Evolutionary conservation across 2,329 filamentous ascomycete species (phyloP), one percentile per base, ranked within the genome.

Genomic region (Sclerotinia spermophila): DNA sequence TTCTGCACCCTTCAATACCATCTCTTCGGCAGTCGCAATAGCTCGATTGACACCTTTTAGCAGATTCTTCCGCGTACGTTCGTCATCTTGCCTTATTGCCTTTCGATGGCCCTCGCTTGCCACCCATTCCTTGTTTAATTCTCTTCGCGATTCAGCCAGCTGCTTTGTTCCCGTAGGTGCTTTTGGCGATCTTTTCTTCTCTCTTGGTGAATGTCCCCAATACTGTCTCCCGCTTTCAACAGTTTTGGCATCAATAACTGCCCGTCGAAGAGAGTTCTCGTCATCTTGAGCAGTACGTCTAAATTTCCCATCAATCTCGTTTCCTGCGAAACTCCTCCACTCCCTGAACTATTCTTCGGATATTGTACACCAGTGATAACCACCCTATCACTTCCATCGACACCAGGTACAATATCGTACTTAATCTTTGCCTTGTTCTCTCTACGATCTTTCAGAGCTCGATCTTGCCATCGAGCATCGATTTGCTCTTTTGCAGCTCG

Each of bases 401-500:
- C 5, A 21, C 60, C 30, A 27, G 21, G 21, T 35, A 38, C n/a
- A 19, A 38, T 35, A 30, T 33, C 19, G 5, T 24, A 21, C 5
- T 40, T 27, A 10, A 27, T n/a, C 59, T 24, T 24, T 10, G 17
- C 27, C n/a, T 65, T 69, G 8, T 64, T 70, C 30, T 38, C 48
- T 11, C 21, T 30, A 19, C 11, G 19, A n/a, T 70, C 68, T 24
- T 33, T 48, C 21, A 33, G 15, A 21, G 27, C 30, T 17, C 68
- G 68, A 21, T 66, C 60, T 58, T 70, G 30, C 48, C 62, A 66
- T 35, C 60, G 60, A 30, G 38, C 30, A 58, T 66, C 30, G 7
- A 55, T n/a, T 45, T 70, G 68, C 19, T 66, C 68, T 27, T 70
- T 66, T 17, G 60, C 60, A 58, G 60, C 60, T 58, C 48, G 60